These are phyloP conservation scores for Colletotrichum eleusines DNA, from an alignment of 2,329 filamentous ascomycete genomes.

Conservation along the genomic window DNA sequence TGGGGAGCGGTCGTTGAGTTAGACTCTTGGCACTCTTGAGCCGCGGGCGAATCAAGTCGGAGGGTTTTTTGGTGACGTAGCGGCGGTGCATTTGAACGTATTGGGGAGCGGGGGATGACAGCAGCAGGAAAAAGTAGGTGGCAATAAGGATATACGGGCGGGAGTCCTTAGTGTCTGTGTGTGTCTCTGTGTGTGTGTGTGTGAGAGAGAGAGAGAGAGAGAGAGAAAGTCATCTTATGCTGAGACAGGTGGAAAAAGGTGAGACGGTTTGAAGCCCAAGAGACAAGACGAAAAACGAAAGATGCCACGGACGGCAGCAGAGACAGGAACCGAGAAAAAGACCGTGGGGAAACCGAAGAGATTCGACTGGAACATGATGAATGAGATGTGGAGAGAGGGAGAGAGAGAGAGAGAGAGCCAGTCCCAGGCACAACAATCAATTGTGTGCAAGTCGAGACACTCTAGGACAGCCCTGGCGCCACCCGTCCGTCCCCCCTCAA, in stretches of 20 bases:
- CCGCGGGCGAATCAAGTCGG: slow-evolving; percentile 28
- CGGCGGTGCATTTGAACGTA: neutral
- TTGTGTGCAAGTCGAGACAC: slow-evolving; percentile 17
- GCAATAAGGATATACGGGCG: slow-evolving; percentile 2
- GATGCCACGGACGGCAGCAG: slow-evolving; percentile 4
- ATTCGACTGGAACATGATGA: slow-evolving; percentile 1
- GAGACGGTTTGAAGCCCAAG: neutral
- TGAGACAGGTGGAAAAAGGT: slow-evolving; percentile 11
- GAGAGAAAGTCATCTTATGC: slow-evolving; percentile 8
- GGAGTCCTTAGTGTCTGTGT: neutral
- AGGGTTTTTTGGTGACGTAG: slow-evolving; percentile 27
- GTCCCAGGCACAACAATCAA: slow-evolving; percentile 18
- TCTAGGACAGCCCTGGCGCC: slow-evolving; percentile 26
- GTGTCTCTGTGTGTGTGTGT: too few relatives aligned
- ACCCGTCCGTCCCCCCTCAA: neutral
- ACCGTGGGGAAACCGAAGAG: neutral
- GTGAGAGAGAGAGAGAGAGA: too few relatives aligned
- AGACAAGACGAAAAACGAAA: slow-evolving; percentile 12
- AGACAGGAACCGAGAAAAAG: neutral
- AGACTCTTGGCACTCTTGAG: slow-evolving; percentile 35
- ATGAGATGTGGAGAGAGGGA: neutral
- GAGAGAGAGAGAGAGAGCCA: neutral
- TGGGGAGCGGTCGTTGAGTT: slow-evolving; percentile 39
- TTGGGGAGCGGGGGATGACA: too few relatives aligned
- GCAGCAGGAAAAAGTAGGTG: too few relatives aligned